A percentile compares a stretch with the other conserved stretches of the same genome.
These are phyloP conservation scores for Naumovozyma castellii DNA, from an alignment of 805 yeast genomes.

Conservation along the genomic window DNA sequence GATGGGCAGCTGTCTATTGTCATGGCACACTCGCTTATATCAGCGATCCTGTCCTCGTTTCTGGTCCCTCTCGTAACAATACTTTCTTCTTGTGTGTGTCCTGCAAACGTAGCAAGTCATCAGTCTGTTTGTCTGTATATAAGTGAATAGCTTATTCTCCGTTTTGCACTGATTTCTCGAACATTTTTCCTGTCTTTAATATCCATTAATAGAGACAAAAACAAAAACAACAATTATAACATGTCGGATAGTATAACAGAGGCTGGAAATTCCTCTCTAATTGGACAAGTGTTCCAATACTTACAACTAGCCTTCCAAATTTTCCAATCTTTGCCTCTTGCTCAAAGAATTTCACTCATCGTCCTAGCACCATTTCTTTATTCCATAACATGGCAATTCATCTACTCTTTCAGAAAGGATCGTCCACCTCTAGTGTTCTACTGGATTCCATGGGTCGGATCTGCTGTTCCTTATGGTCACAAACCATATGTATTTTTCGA, in stretches of 20 bases:
- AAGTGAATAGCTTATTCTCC: too few relatives aligned
- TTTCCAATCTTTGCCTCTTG: conserved; percentile 29
- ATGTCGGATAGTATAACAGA: neutral
- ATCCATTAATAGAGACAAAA: neutral
- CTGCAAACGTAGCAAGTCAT: too few relatives aligned
- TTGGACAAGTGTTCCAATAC: conserved; percentile 12
- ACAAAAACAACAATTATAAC: neutral
- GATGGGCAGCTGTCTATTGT: too few relatives aligned
- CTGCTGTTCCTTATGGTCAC: conserved; percentile 83
- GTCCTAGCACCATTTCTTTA: conserved; percentile 49
- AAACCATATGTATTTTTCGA: conserved; percentile 87
- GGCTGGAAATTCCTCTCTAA: conserved; percentile 9
- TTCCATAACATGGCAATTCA: conserved; percentile 55
- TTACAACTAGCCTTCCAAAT: conserved; percentile 12
- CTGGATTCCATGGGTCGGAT: conserved; percentile 94
- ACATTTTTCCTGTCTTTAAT: too few relatives aligned
- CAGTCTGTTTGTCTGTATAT: too few relatives aligned
- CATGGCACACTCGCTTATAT: neutral
- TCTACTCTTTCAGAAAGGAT: conserved; percentile 65
- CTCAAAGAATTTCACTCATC: conserved; percentile 31
- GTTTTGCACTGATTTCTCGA: too few relatives aligned
- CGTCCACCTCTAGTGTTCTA: conserved; percentile 85
- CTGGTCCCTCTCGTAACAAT: too few relatives aligned
- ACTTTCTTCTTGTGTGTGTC: too few relatives aligned
- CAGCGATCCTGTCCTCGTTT: neutral